Conservation (phyloP, 1,284 basidiomycete genomes). For the Flammula alnicola region DNA sequence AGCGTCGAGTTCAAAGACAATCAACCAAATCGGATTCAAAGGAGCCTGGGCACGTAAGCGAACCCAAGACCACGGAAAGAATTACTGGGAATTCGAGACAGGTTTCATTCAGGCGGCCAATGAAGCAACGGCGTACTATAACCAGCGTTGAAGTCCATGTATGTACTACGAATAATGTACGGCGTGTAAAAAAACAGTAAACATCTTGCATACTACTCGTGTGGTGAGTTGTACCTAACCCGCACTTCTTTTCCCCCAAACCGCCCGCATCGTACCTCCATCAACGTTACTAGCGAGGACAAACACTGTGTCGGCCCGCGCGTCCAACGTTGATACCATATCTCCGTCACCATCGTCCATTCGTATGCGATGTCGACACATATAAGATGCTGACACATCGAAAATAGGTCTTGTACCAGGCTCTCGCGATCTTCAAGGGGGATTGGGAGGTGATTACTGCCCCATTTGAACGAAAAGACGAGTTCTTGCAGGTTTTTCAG, state of each 20-base stretch:
- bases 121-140: conserved; percentile 26
- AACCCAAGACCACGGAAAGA: conserved; percentile 23
- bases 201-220: too few relatives aligned
- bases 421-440: not conserved
- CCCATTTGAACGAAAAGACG: conserved; percentile 19
- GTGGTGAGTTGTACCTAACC: too few relatives aligned
- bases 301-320: too few relatives aligned
- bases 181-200: too few relatives aligned
- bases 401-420: conserved; percentile 13
- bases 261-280: too few relatives aligned
- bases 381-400: conserved; percentile 1
- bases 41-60: conserved; percentile 30
- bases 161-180: too few relatives aligned
- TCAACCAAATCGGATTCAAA: conserved; percentile 34
- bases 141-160: too few relatives aligned
- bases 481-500: conserved; percentile 15
- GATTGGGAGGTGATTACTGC: conserved; percentile 13
- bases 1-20: conserved; percentile 12
- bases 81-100: conserved; percentile 41
- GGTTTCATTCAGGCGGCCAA: conserved; percentile 34
- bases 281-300: too few relatives aligned
- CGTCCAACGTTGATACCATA: conserved; percentile 12
- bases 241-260: too few relatives aligned
- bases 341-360: conserved; percentile 7
- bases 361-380: conserved; percentile 15